Evolutionary conservation across 306 rosid species (phyloP).

Genomic region (Myrica gale): DNA sequence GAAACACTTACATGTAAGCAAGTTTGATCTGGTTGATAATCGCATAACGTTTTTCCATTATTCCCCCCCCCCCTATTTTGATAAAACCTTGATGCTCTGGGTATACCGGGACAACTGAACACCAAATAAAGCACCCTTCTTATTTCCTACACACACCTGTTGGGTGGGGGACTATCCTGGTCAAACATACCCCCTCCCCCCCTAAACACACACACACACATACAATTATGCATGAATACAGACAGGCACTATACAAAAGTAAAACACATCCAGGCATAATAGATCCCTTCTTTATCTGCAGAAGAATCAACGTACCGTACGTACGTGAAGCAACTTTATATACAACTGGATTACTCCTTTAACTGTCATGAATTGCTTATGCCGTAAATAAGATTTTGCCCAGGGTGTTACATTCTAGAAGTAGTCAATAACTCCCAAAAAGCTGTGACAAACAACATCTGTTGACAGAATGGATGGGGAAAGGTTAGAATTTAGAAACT

Average conservation of each 20-base stretch:
- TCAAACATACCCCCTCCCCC: too few relatives aligned
- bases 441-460: neutral
- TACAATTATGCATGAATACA: too few relatives aligned
- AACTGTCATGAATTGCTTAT: neutral
- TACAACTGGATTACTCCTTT: neutral
- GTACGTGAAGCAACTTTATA: neutral
- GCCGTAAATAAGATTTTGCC: neutral
- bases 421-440: neutral
- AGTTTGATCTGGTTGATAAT: too few relatives aligned
- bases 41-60: neutral
- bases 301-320: too few relatives aligned
- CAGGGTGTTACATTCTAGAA: neutral
- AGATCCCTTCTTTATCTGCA: too few relatives aligned
- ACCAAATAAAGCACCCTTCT: neutral
- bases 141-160: neutral
- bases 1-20: constrained; percentile 23
- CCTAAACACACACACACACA: neutral
- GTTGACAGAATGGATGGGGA: neutral
- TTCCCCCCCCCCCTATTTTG: neutral
- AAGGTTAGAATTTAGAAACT: constrained; percentile 27
- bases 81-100: neutral
- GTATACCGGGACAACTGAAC: neutral
- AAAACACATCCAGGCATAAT: neutral
- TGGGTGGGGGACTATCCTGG: too few relatives aligned
- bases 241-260: neutral